These are phyloP conservation scores for Ceratocystis diversiconidia DNA, from an alignment of 2,329 filamentous ascomycete species.

Conservation along the genomic window DNA sequence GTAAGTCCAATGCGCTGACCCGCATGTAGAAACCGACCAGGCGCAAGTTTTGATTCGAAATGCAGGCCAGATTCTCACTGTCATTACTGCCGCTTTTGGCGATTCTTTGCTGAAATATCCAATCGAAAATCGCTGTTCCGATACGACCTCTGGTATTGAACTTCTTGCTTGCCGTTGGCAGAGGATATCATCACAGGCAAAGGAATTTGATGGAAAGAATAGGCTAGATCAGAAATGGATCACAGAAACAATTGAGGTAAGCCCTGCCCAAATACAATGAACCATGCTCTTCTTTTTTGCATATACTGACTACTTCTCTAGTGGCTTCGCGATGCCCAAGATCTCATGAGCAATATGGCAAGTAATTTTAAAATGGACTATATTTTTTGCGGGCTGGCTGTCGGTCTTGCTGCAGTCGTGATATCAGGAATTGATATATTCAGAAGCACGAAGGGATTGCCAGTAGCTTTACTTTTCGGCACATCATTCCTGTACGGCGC, in stretches of 20 bases:
- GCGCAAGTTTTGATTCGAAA: slow-evolving; percentile 62
- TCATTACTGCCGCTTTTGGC: slow-evolving; percentile 60
- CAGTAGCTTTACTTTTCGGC: slow-evolving; percentile 30
- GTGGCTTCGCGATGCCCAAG: slow-evolving; percentile 62
- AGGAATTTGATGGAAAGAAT: background rate
- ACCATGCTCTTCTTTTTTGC: background rate
- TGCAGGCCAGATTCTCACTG: slow-evolving; percentile 62
- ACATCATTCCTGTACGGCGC: slow-evolving; percentile 49
- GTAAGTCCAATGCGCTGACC: background rate
- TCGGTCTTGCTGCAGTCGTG: slow-evolving; percentile 29
- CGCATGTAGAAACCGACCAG: slow-evolving; percentile 34
- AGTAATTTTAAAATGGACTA: slow-evolving; percentile 70
- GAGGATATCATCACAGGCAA: slow-evolving; percentile 19
- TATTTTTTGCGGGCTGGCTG: slow-evolving; percentile 32
- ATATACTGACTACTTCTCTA: background rate
- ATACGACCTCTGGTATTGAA: slow-evolving; percentile 30
- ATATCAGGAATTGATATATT: slow-evolving; percentile 20
- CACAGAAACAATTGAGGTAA: slow-evolving; percentile 7
- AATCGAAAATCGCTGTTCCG: slow-evolving; percentile 1
- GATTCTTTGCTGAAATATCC: slow-evolving; percentile 24
- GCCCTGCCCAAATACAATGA: background rate
- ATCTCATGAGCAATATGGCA: slow-evolving; percentile 72
- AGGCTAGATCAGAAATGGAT: slow-evolving; percentile 4
- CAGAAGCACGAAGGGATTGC: slow-evolving; percentile 15
- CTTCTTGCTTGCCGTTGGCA: slow-evolving; percentile 57